These are phyloP conservation scores for Saksenaea vasiformis DNA, from an alignment of 371 early-diverging fungal species.

Conservation along the genomic window DNA sequence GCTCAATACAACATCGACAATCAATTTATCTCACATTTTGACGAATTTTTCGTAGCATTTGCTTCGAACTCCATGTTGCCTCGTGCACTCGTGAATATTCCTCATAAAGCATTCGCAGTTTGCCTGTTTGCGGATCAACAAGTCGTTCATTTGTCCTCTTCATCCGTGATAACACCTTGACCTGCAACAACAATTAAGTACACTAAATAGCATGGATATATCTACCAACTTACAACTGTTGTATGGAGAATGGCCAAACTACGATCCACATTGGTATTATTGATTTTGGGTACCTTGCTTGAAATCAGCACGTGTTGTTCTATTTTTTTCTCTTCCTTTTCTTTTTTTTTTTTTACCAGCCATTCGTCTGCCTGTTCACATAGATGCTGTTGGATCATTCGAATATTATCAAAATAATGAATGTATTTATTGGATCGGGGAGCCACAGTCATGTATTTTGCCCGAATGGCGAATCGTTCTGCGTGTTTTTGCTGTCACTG, in stretches of 20 bases:
- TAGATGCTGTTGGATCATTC: constrained; percentile 37
- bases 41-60: constrained; percentile 28
- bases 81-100: constrained; percentile 25
- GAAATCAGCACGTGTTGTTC: not conserved
- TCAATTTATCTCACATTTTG: constrained; percentile 18
- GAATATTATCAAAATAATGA: constrained; percentile 40
- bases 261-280: constrained; percentile 44
- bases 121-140: constrained; percentile 10
- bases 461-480: constrained; percentile 45
- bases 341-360: constrained; percentile 17
- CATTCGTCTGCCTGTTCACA: constrained; percentile 32
- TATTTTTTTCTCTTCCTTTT: not conserved
- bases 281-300: constrained; percentile 33
- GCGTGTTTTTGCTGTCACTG: constrained; percentile 33
- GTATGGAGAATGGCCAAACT: constrained; percentile 39
- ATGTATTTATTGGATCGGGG: constrained; percentile 42
- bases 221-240: constrained; percentile 27
- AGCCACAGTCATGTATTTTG: constrained; percentile 48
- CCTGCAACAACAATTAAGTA: not conserved
- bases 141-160: constrained; percentile 5
- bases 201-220: not conserved
- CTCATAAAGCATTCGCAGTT: constrained; percentile 13
- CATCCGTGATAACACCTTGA: constrained; percentile 25
- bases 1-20: not conserved
- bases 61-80: constrained; percentile 29